Evolutionary conservation across 257 asterid species (phyloP).

Genomic region (Solanum neorickii): DNA sequence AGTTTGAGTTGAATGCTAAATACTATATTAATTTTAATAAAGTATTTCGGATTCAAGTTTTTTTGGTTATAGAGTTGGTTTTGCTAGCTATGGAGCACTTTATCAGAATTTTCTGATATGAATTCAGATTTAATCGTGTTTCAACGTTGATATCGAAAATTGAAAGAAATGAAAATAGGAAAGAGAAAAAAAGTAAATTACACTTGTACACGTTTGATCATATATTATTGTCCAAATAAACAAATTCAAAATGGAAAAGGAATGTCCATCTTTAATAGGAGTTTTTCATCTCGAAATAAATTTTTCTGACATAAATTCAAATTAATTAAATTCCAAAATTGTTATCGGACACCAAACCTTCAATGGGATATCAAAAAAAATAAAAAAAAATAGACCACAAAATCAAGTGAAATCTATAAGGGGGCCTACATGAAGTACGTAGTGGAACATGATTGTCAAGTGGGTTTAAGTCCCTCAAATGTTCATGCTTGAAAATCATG

Average conservation of each 20-base stretch:
- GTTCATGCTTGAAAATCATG: background rate
- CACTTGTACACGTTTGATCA: background rate
- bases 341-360: rapidly evolving
- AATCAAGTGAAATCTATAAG: background rate
- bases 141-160: too few species aligned
- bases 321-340: background rate
- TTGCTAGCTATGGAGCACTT: too few species aligned
- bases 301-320: rapidly evolving
- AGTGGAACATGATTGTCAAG: background rate
- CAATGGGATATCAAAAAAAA: background rate
- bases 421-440: background rate
- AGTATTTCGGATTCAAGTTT: too few species aligned
- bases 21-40: too few species aligned
- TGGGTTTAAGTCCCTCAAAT: background rate
- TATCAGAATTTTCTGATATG: too few species aligned
- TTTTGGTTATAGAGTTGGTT: rapidly evolving
- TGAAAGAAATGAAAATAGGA: too few species aligned
- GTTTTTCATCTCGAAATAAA: rapidly evolving
- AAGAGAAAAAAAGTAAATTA: background rate
- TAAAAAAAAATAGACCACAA: background rate
- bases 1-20: too few species aligned
- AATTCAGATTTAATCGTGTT: rapidly evolving
- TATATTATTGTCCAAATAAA: too few species aligned
- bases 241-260: background rate
- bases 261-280: background rate